These are phyloP conservation scores for Trametes villosa DNA, from an alignment of 768 basidiomycete species.

Conservation along the genomic window DNA sequence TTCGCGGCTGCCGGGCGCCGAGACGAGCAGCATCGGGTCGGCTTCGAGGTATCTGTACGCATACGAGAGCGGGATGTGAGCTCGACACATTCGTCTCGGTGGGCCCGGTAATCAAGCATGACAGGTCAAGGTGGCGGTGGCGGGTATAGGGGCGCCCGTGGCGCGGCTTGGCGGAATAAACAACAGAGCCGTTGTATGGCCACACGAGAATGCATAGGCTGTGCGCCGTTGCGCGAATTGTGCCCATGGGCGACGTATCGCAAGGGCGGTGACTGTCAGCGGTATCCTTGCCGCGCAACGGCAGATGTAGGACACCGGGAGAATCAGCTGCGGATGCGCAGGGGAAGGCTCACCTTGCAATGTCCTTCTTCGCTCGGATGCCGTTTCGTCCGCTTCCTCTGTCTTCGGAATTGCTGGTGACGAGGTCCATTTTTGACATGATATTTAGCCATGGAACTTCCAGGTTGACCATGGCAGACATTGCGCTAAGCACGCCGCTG, in stretches of 20 bases:
- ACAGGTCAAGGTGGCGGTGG: not conserved
- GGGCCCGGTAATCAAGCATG: not conserved
- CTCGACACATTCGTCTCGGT: not conserved
- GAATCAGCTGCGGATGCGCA: not conserved
- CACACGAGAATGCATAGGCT: not conserved
- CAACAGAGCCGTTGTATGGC: not conserved
- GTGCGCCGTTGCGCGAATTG: not conserved
- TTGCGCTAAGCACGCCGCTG: conserved; percentile 94
- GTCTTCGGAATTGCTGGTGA: conserved; percentile 68
- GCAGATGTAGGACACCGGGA: not conserved
- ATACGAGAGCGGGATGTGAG: not conserved
- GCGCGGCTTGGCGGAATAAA: not conserved
- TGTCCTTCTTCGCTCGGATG: conserved; percentile 71
- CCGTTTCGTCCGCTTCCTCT: conserved; percentile 71
- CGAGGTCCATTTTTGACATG: conserved; percentile 99
- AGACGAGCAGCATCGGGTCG: conserved; percentile 84
- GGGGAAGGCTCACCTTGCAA: conserved; percentile 64
- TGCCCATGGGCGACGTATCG: not conserved
- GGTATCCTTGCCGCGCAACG: not conserved
- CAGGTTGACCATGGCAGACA: conserved; percentile 99
- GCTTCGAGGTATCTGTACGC: conserved; percentile 84
- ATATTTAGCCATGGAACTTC: conserved; percentile 97
- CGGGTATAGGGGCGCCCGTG: not conserved
- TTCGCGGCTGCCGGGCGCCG: conserved; percentile 57
- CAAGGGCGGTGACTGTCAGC: not conserved